phyloP scores from a whole-genome alignment of 179 eudicot genomes.

The Corrigiola litoralis region DNA sequence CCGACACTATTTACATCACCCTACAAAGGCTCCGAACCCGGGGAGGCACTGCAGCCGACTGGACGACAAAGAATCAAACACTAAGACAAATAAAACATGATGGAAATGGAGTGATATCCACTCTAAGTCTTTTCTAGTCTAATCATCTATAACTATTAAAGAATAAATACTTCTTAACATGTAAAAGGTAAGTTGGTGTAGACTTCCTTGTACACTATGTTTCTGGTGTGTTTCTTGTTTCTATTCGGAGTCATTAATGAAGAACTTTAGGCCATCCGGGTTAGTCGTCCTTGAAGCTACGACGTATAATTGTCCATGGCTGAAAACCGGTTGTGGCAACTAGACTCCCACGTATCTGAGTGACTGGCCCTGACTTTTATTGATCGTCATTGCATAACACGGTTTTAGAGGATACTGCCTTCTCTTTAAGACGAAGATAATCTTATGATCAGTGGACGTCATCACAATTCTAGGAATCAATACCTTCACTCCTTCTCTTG shows the following conservation, averaged over 20 bases:
- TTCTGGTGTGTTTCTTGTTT: not conserved
- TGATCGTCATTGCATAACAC: slow-evolving; percentile 22
- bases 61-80: no score
- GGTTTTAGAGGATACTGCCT: slow-evolving; percentile 7
- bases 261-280: not conserved
- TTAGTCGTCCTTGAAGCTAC: slow-evolving; percentile 12
- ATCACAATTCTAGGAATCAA: not conserved
- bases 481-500: not conserved
- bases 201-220: slow-evolving; percentile 15
- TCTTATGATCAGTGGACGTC: not conserved
- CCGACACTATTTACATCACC: no score
- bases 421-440: not conserved
- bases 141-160: no score
- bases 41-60: no score
- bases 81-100: no score
- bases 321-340: no score
- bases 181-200: not conserved
- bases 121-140: no score
- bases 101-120: no score
- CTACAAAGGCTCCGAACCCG: no score
- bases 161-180: no score
- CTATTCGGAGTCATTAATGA: not conserved
- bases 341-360: no score
- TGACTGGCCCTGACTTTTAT: no score
- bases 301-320: slow-evolving; percentile 26